phyloP scores from a whole-genome alignment of 1,284 basidiomycete genomes.

The Erythrobasidium hasegawianum region DNA sequence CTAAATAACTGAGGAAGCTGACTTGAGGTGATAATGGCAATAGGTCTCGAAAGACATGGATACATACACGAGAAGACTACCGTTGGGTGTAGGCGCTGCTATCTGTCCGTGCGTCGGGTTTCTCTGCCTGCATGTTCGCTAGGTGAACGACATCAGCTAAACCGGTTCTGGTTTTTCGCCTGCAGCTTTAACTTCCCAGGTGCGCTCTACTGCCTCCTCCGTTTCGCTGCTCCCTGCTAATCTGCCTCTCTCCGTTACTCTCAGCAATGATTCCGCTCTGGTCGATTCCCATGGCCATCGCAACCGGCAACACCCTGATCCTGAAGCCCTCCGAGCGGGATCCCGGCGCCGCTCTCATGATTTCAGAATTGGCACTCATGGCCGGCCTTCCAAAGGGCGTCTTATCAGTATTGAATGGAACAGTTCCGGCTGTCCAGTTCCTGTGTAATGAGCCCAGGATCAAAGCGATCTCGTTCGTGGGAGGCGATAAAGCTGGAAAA shows the following conservation, averaged over 20 bases:
- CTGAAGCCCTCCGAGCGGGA: slow-evolving; percentile 95
- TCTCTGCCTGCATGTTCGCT: too few relatives aligned
- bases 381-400: slow-evolving; percentile 56
- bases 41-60: slow-evolving; percentile 87
- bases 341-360: slow-evolving; percentile 94
- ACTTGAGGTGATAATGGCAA: too few relatives aligned
- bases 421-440: slow-evolving; percentile 81
- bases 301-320: slow-evolving; percentile 88
- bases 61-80: slow-evolving; percentile 68
- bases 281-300: slow-evolving; percentile 79
- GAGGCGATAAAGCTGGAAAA: slow-evolving; percentile 84
- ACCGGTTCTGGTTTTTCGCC: not conserved
- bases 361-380: slow-evolving; percentile 84
- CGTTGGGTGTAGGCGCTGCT: slow-evolving; percentile 63
- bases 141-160: not conserved
- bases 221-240: too few relatives aligned
- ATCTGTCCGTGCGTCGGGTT: slow-evolving; percentile 78
- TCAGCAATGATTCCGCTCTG: slow-evolving; percentile 91
- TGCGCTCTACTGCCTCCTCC: not conserved
- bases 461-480: slow-evolving; percentile 94
- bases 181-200: slow-evolving; percentile 1
- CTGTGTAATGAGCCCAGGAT: slow-evolving; percentile 89
- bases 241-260: not conserved
- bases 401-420: slow-evolving; percentile 68
- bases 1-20: not conserved